Conservation (phyloP, 1,284 basidiomycete genomes). For the Gastroboletus turbinatus region DNA sequence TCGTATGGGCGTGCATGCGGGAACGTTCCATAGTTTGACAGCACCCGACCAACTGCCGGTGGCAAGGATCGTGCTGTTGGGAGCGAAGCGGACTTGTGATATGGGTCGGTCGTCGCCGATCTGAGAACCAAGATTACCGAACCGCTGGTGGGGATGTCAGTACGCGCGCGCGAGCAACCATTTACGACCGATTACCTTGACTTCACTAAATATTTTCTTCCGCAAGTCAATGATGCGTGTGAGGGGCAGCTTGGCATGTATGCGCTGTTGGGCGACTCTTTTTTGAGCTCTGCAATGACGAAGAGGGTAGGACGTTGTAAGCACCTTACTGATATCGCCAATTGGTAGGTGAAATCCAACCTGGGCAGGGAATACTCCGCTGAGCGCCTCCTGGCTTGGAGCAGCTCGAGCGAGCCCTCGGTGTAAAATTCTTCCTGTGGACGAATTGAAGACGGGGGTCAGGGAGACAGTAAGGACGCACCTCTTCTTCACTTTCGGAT, state of each 20-base stretch:
- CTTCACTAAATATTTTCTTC: conserved; percentile 84
- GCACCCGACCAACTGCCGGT: conserved; percentile 96
- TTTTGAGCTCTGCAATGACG: conserved; percentile 80
- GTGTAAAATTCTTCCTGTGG: conserved; percentile 92
- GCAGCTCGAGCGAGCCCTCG: conserved; percentile 82
- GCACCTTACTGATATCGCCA: conserved; percentile 67
- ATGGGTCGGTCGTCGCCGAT: conserved; percentile 96
- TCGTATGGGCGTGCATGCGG: conserved; percentile 76
- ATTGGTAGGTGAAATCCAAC: conserved; percentile 68
- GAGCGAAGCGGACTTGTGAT: conserved; percentile 92
- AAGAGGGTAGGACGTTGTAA: conserved; percentile 54
- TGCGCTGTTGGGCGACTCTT: conserved; percentile 85
- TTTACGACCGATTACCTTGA: conserved; percentile 61
- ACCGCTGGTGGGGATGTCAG: conserved; percentile 54
- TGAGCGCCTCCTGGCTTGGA: conserved; percentile 80
- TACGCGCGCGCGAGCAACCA: neutral
- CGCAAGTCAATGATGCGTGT: conserved; percentile 89
- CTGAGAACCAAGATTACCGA: conserved; percentile 92
- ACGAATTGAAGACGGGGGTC: neutral
- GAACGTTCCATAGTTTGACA: conserved; percentile 94
- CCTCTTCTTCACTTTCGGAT: conserved; percentile 78
- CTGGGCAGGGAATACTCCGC: conserved; percentile 92
- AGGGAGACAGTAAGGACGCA: conserved; percentile 32
- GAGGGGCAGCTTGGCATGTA: conserved; percentile 87
- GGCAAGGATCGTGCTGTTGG: conserved; percentile 84